Percentiles rank a stretch among this genome's conserved stretches.
phyloP scores from a whole-genome alignment of 257 asterid genomes.

The Ilex aquifolium region DNA sequence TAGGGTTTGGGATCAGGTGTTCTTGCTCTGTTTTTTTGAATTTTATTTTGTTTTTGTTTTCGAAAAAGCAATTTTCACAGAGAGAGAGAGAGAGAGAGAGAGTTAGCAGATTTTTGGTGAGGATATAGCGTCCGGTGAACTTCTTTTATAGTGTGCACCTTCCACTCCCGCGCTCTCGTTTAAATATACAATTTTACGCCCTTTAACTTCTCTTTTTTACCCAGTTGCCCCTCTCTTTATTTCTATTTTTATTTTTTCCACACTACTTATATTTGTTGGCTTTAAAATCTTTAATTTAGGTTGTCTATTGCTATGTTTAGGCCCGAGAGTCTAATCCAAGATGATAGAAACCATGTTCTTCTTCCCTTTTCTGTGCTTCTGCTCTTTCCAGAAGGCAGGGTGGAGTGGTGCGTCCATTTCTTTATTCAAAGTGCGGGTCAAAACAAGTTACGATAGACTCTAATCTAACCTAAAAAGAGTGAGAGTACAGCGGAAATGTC shows the following conservation, averaged over 20 bases:
- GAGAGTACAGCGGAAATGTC: too few relatives aligned
- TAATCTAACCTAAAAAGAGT: too few relatives aligned
- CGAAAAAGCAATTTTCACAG: constrained; percentile 20
- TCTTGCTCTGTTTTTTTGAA: constrained; percentile 1
- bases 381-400: too few relatives aligned
- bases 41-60: not conserved
- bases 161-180: constrained; percentile 17
- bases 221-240: not conserved
- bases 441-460: too few relatives aligned
- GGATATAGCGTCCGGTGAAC: constrained; percentile 25
- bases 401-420: too few relatives aligned
- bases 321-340: too few relatives aligned
- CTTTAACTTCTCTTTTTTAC: not conserved
- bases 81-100: constrained; percentile 20
- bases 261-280: too few relatives aligned
- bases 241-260: not conserved
- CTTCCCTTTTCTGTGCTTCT: too few relatives aligned
- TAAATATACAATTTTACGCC: not conserved
- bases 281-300: too few relatives aligned
- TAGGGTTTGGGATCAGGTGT: constrained; percentile 49
- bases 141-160: constrained; percentile 32
- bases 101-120: constrained; percentile 42
- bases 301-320: too few relatives aligned
- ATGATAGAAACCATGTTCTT: too few relatives aligned
- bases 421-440: too few relatives aligned